These are phyloP conservation scores for Termitomyces sp. DNA, from an alignment of 768 basidiomycete genomes.

Conservation along the genomic window DNA sequence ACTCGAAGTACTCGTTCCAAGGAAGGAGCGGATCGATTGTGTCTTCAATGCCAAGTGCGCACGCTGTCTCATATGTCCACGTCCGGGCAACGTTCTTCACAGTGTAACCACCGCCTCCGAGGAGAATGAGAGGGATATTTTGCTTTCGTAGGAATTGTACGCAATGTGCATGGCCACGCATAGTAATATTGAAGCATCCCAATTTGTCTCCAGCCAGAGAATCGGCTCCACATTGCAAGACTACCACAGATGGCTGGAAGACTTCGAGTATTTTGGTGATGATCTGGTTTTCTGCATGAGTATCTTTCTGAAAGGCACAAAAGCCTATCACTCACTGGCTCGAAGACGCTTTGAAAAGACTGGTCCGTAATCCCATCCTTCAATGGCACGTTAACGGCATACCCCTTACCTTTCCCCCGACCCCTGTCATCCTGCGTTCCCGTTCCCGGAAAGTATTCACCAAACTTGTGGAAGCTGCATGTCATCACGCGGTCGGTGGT, in stretches of 20 bases:
- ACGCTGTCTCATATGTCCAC: slow-evolving; percentile 97
- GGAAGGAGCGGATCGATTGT: slow-evolving; percentile 74
- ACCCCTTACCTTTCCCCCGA: slow-evolving; percentile 77
- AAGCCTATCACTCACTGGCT: slow-evolving; percentile 65
- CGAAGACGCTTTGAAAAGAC: slow-evolving; percentile 78
- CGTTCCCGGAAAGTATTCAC: slow-evolving; percentile 91
- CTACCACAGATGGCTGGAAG: slow-evolving; percentile 80
- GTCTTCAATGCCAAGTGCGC: slow-evolving; percentile 84
- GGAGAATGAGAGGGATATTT: slow-evolving; percentile 81
- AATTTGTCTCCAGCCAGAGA: slow-evolving; percentile 93
- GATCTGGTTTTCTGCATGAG: slow-evolving; percentile 41
- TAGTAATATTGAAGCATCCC: slow-evolving; percentile 93
- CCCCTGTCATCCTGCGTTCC: slow-evolving; percentile 84
- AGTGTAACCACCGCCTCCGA: slow-evolving; percentile 97
- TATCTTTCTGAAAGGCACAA: background rate
- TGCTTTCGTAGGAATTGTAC: slow-evolving; percentile 84
- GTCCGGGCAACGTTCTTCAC: slow-evolving; percentile 93
- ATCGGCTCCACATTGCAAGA: slow-evolving; percentile 95
- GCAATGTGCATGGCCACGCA: slow-evolving; percentile 92
- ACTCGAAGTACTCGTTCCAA: slow-evolving; percentile 92
- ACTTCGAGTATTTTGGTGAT: slow-evolving; percentile 83
- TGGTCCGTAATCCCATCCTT: slow-evolving; percentile 95
- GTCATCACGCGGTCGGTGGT: slow-evolving; percentile 98
- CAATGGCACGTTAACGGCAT: slow-evolving; percentile 89
- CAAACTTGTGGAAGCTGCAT: slow-evolving; percentile 94